These are phyloP conservation scores for Prunus salicina DNA, from an alignment of 306 rosid species.

Conservation along the genomic window DNA sequence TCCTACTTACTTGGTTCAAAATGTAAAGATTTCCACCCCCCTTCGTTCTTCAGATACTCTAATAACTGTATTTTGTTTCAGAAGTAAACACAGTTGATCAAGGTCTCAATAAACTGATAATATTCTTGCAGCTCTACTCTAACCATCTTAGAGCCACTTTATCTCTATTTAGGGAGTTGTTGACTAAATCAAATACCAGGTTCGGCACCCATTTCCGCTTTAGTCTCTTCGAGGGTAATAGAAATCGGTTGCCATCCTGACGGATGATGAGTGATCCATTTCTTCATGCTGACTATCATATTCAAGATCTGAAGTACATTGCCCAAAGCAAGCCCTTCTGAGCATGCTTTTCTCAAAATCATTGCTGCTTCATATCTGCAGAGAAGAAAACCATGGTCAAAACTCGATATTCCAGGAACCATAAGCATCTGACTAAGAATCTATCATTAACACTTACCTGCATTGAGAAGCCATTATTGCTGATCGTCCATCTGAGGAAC, in stretches of 20 bases:
- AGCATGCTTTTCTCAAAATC: constrained; percentile 53
- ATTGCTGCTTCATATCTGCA: constrained; percentile 71
- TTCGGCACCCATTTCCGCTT: constrained; percentile 25
- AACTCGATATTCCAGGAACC: constrained; percentile 9
- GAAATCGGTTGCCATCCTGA: constrained; percentile 82
- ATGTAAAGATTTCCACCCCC: constrained; percentile 21
- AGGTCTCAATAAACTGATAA: constrained; percentile 14
- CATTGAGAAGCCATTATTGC: constrained; percentile 54
- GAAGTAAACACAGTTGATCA: constrained; percentile 14
- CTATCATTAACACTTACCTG: constrained; percentile 48
- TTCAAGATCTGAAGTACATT: constrained; percentile 59
- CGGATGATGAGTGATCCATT: constrained; percentile 65
- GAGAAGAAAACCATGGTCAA: constrained; percentile 8
- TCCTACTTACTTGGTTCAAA: constrained; percentile 20
- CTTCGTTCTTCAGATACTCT: constrained; percentile 20
- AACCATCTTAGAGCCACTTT: constrained; percentile 18
- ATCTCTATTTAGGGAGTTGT: constrained; percentile 17
- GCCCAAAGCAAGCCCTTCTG: constrained; percentile 58
- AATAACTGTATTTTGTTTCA: neutral
- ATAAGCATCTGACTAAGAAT: constrained; percentile 1
- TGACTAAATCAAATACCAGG: constrained; percentile 25
- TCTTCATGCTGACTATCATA: constrained; percentile 47
- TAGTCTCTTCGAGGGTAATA: constrained; percentile 40
- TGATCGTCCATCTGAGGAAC: constrained; percentile 53
- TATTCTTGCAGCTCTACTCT: constrained; percentile 20